A percentile compares a stretch with the other conserved stretches of the same genome.
These are phyloP conservation scores for Beauveria asiatica DNA, from an alignment of 2,329 filamentous ascomycete species.

Conservation along the genomic window DNA sequence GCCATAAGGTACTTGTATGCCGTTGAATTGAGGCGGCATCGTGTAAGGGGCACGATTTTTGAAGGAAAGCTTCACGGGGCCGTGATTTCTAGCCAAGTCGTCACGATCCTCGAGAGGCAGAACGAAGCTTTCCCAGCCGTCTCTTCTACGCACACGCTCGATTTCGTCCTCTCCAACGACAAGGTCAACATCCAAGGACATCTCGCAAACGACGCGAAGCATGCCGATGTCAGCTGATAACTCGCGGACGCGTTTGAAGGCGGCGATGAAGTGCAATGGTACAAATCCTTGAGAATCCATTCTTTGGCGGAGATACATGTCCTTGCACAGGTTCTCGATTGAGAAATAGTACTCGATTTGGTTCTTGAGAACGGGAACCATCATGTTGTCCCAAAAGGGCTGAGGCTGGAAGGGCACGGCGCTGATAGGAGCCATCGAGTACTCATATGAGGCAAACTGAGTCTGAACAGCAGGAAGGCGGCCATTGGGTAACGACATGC, in stretches of 20 bases:
- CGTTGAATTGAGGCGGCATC: constrained; percentile 23
- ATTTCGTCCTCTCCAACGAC: constrained; percentile 65
- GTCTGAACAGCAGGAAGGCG: constrained; percentile 30
- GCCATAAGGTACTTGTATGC: constrained; percentile 24
- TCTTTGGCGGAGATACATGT: constrained; percentile 75
- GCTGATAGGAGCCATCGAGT: constrained; percentile 30
- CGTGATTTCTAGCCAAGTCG: constrained; percentile 63
- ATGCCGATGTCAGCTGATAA: constrained; percentile 54
- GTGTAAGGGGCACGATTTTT: constrained; percentile 25
- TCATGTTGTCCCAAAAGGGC: constrained; percentile 46
- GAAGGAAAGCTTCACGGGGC: constrained; percentile 38
- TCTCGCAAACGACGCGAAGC: constrained; percentile 65
- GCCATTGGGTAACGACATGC: constrained; percentile 32
- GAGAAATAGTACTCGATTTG: constrained; percentile 93
- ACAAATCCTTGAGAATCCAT: constrained; percentile 98
- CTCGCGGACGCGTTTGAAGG: constrained; percentile 65
- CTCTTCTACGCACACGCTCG: constrained; percentile 66
- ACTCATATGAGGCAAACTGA: constrained; percentile 30
- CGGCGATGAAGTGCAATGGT: constrained; percentile 65
- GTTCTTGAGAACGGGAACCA: constrained; percentile 34
- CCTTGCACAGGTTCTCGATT: constrained; percentile 89
- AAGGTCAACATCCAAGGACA: constrained; percentile 66
- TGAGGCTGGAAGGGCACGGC: constrained; percentile 25
- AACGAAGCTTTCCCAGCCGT: constrained; percentile 76
- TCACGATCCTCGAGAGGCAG: constrained; percentile 64